A percentile compares a stretch with the other conserved stretches of the same genome.
Evolutionary conservation across 2,329 filamentous ascomycete species (phyloP).

Genomic region (Mycocentrospora acerina): DNA sequence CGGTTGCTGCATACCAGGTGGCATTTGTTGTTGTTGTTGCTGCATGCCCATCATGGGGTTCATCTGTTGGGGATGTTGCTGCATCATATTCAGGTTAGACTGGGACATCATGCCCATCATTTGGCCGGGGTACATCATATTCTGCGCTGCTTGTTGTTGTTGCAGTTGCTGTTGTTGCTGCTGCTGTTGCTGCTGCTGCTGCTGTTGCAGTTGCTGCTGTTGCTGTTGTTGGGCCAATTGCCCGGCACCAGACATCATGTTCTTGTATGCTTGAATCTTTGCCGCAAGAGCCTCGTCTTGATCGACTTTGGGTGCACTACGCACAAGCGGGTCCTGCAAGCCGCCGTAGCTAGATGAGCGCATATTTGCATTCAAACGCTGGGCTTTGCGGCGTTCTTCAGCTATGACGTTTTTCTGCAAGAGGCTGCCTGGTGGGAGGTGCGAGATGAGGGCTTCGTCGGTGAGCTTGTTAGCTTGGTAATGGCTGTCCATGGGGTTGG

Average conservation of each 20-base stretch:
- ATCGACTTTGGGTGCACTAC: constrained; percentile 22
- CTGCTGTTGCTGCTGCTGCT: constrained; percentile 5
- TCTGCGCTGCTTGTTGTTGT: constrained; percentile 12
- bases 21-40: neutral
- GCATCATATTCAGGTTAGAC: constrained; percentile 5
- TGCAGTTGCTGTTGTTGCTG: constrained; percentile 18
- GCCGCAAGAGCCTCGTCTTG: constrained; percentile 33
- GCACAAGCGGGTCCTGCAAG: constrained; percentile 30
- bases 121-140: neutral
- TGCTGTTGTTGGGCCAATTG: constrained; percentile 8
- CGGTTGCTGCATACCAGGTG: neutral
- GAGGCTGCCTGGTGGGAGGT: constrained; percentile 44
- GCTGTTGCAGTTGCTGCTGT: constrained; percentile 17
- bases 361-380: constrained; percentile 37
- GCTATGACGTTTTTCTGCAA: constrained; percentile 42
- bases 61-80: constrained; percentile 3
- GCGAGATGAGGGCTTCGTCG: constrained; percentile 35
- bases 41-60: constrained; percentile 9
- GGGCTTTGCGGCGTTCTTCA: constrained; percentile 39
- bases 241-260: constrained; percentile 25
- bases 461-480: constrained; percentile 39
- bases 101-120: constrained; percentile 17
- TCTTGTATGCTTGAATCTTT: constrained; percentile 42
- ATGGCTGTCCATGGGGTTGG: constrained; percentile 50
- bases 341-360: constrained; percentile 33